These are phyloP conservation scores for Purpureocillium lavendulum DNA, from an alignment of 2,329 filamentous ascomycete genomes.

Conservation along the genomic window DNA sequence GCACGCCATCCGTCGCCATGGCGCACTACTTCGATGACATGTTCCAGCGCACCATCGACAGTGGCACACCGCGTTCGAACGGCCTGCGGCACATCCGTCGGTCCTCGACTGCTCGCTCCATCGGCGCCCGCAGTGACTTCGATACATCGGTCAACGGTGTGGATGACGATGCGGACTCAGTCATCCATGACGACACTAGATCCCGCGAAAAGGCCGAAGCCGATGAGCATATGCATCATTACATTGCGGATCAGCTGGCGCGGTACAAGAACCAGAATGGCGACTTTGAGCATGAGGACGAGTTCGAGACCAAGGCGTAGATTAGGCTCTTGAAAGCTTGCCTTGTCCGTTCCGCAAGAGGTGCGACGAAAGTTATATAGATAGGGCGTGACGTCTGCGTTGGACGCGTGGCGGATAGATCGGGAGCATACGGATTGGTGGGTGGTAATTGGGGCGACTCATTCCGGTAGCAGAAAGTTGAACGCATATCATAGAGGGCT, in stretches of 20 bases:
- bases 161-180: conserved; percentile 27
- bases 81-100: conserved; percentile 55
- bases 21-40: conserved; percentile 94
- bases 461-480: too few species aligned
- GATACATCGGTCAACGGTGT: conserved; percentile 39
- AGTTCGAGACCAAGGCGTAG: conserved; percentile 35
- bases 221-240: conserved; percentile 67
- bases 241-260: conserved; percentile 74
- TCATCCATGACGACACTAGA: conserved; percentile 32
- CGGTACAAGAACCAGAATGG: conserved; percentile 43
- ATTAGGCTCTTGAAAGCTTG: not conserved
- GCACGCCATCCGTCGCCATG: conserved; percentile 75
- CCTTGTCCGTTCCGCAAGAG: too few species aligned
- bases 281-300: conserved; percentile 28
- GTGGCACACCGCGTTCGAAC: conserved; percentile 26
- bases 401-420: too few species aligned
- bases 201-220: conserved; percentile 43
- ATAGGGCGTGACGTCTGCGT: too few species aligned
- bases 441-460: too few species aligned
- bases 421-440: too few species aligned
- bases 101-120: conserved; percentile 74
- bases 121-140: conserved; percentile 78
- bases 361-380: too few species aligned
- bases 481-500: too few species aligned
- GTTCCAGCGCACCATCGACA: conserved; percentile 41